phyloP scores from a whole-genome alignment of 2,329 filamentous ascomycete genomes.

The Periconia sp. region DNA sequence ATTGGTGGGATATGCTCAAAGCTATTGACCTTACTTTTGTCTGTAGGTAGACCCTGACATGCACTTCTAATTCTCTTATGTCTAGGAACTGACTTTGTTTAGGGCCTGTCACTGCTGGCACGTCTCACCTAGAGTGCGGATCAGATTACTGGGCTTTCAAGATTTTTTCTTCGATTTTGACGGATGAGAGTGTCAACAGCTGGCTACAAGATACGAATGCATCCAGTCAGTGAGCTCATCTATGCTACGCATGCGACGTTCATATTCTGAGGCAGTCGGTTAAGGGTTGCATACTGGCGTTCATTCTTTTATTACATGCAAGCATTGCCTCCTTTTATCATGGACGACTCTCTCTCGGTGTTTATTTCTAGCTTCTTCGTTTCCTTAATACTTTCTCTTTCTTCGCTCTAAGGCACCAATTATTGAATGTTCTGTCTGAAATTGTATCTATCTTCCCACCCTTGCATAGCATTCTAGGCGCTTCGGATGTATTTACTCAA shows the following conservation, averaged over 20 bases:
- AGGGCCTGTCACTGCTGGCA: conserved; percentile 10
- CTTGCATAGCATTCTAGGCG: too few species aligned
- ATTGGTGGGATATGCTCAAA: conserved; percentile 27
- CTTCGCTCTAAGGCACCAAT: too few species aligned
- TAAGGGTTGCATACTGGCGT: too few species aligned
- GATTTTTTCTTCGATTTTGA: conserved; percentile 19
- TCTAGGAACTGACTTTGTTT: too few species aligned
- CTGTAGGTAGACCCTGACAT: conserved; percentile 14
- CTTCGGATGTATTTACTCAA: too few species aligned
- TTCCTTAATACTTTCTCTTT: too few species aligned
- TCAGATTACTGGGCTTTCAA: conserved; percentile 22
- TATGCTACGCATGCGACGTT: background rate
- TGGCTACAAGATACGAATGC: conserved; percentile 4
- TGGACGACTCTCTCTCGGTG: too few species aligned
- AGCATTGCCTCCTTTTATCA: too few species aligned
- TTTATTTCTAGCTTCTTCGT: too few species aligned
- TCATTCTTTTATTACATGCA: too few species aligned
- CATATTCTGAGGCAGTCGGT: background rate
- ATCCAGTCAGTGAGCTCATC: conserved; percentile 15
- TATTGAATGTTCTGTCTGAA: too few species aligned
- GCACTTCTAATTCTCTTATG: background rate
- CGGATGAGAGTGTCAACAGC: conserved; percentile 17
- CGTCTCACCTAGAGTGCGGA: conserved; percentile 18
- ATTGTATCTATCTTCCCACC: too few species aligned
- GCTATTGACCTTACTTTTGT: conserved; percentile 12